Conservation (phyloP, 2,329 filamentous ascomycete genomes). For the Albophoma yamanashiensis region DNA sequence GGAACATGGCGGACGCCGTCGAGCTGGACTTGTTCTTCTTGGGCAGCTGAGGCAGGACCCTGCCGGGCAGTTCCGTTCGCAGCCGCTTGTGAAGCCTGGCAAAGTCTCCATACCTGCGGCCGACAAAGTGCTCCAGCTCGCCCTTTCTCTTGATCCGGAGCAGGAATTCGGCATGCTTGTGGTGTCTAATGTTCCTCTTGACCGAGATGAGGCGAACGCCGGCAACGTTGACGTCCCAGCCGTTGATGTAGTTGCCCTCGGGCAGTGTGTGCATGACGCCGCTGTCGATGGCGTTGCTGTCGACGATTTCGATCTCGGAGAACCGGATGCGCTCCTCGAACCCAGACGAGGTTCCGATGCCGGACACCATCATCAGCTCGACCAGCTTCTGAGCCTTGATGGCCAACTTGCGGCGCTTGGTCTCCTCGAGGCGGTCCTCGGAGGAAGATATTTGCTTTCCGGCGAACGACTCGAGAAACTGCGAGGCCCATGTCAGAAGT, state of each 20-base stretch:
- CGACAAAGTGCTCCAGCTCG: constrained; percentile 67
- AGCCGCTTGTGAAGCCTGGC: constrained; percentile 66
- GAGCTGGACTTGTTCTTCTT: constrained; percentile 83
- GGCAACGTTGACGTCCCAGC: constrained; percentile 94
- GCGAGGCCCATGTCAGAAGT: not conserved
- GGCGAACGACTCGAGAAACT: constrained; percentile 96
- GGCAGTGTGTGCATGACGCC: constrained; percentile 80
- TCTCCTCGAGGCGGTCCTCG: constrained; percentile 91
- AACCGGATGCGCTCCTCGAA: constrained; percentile 97
- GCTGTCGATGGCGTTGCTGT: constrained; percentile 83
- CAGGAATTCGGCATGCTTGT: constrained; percentile 90
- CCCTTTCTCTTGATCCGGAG: constrained; percentile 73
- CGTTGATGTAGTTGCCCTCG: constrained; percentile 85
- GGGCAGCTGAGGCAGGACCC: constrained; percentile 75
- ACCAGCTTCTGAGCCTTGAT: constrained; percentile 91
- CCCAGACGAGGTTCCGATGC: constrained; percentile 86
- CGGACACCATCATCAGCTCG: constrained; percentile 99
- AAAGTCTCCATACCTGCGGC: constrained; percentile 84
- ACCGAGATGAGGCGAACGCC: constrained; percentile 71
- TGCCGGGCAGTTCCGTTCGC: constrained; percentile 79
- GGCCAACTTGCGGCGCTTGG: constrained; percentile 85
- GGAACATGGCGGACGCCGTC: constrained; percentile 47
- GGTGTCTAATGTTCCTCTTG: constrained; percentile 79
- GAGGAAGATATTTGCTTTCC: constrained; percentile 96
- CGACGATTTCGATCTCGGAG: constrained; percentile 92